Conservation (phyloP, 1,284 basidiomycete genomes). For the Amylostereum areolatum region DNA sequence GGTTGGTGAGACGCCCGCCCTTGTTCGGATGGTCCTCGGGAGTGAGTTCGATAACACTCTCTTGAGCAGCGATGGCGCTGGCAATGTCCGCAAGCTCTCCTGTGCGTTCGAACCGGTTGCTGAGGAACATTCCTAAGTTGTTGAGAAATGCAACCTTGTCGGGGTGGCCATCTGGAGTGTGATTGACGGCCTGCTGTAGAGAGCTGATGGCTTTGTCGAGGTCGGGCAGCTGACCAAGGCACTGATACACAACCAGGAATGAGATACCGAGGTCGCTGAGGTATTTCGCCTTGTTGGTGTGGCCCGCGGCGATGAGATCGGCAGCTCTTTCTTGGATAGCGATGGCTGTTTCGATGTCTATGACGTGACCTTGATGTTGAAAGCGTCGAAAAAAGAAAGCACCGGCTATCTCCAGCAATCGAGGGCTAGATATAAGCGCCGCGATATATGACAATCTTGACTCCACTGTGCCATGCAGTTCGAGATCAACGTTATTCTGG, state of each 20-base stretch:
- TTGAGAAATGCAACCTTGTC: background rate
- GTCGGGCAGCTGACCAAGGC: background rate
- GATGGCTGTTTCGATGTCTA: background rate
- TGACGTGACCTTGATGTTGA: background rate
- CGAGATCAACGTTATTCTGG: too few species aligned
- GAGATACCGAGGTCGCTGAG: background rate
- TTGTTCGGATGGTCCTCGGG: background rate
- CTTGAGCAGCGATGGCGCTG: background rate
- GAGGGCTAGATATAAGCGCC: too few species aligned
- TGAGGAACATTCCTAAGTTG: background rate
- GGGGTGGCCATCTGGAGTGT: background rate
- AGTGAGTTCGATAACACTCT: background rate
- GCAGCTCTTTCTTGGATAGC: background rate
- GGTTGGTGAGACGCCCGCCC: background rate
- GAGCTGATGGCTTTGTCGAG: background rate
- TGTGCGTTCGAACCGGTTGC: background rate
- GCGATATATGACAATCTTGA: too few species aligned
- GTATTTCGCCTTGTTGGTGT: background rate
- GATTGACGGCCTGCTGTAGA: background rate
- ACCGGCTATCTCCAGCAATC: too few species aligned
- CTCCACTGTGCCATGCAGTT: too few species aligned
- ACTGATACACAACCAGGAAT: background rate
- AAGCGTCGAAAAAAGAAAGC: too few species aligned
- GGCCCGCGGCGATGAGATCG: background rate
- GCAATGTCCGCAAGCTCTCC: slow-evolving; percentile 3